Conservation (phyloP, 148 eudicot genomes). For the Persicaria maculosa region DNA sequence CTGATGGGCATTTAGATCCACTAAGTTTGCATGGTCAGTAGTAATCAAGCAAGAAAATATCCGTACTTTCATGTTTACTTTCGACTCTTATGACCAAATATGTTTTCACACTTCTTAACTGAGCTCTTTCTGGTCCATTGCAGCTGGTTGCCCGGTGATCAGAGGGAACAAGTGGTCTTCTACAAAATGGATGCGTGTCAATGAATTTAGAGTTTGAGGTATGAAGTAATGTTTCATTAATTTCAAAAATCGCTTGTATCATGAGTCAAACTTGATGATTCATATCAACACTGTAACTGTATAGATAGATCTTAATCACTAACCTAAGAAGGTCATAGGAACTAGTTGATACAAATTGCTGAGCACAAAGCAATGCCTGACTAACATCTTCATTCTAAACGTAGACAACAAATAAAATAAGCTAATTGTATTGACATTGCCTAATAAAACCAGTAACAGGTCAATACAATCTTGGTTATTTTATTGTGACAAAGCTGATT, state of each 20-base stretch:
- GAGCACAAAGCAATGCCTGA: not conserved
- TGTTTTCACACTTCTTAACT: not conserved
- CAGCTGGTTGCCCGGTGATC: conserved; percentile 28
- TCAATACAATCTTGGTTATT: not conserved
- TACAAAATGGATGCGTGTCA: conserved; percentile 26
- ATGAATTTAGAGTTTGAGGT: conserved; percentile 16
- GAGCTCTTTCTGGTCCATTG: not conserved
- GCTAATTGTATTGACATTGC: not conserved
- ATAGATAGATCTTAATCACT: too few relatives aligned
- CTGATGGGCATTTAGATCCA: conserved; percentile 84
- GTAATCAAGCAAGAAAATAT: conserved; percentile 12
- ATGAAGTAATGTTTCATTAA: not conserved
- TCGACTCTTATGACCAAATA: not conserved
- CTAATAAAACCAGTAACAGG: not conserved
- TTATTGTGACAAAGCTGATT: too few relatives aligned
- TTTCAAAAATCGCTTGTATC: not conserved
- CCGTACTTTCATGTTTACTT: not conserved
- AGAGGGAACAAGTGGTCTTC: conserved; percentile 27
- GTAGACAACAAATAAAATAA: not conserved
- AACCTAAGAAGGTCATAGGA: not conserved
- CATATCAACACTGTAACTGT: too few relatives aligned
- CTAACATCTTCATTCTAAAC: not conserved
- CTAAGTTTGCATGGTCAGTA: conserved; percentile 90
- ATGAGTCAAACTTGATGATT: not conserved
- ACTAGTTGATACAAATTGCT: not conserved